Evolutionary conservation across 2,329 filamentous ascomycete genomes (phyloP).

Genomic region (Botrytis deweyae): DNA sequence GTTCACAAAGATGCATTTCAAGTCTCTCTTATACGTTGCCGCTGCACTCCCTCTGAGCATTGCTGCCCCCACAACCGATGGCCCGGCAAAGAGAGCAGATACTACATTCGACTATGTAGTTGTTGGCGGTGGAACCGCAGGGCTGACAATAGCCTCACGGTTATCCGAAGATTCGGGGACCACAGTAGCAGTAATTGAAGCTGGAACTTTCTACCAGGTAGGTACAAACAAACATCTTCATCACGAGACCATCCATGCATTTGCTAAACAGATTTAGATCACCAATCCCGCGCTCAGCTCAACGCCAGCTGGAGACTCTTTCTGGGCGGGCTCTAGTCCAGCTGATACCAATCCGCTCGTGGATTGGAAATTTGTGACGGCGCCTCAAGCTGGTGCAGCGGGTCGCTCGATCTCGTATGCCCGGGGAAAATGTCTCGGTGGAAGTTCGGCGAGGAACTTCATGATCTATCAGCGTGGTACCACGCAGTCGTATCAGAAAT

Average conservation of each 20-base stretch:
- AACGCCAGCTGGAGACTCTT: slow-evolving; percentile 8
- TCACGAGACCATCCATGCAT: background rate
- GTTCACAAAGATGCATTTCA: background rate
- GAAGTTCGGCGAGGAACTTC: slow-evolving; percentile 42
- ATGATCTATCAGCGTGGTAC: slow-evolving; percentile 30
- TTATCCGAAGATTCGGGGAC: slow-evolving; percentile 59
- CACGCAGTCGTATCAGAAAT: slow-evolving; percentile 40
- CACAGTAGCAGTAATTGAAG: slow-evolving; percentile 28
- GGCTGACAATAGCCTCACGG: slow-evolving; percentile 44
- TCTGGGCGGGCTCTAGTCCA: slow-evolving; percentile 12
- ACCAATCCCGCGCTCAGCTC: background rate
- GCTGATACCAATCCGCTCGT: background rate
- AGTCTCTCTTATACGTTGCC: background rate
- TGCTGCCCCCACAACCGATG: background rate
- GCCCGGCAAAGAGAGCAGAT: background rate
- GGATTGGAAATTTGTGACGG: slow-evolving; percentile 10
- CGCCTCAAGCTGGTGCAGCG: background rate
- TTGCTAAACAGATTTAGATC: background rate
- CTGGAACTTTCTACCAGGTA: slow-evolving; percentile 19
- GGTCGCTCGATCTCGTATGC: slow-evolving; percentile 28
- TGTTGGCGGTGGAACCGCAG: slow-evolving; percentile 48
- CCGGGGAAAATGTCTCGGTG: slow-evolving; percentile 41
- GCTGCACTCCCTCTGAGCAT: background rate
- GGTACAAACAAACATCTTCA: background rate
- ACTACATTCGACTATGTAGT: slow-evolving; percentile 44